phyloP scores from a whole-genome alignment of 805 yeast genomes.

The Candida palmyrensis region DNA sequence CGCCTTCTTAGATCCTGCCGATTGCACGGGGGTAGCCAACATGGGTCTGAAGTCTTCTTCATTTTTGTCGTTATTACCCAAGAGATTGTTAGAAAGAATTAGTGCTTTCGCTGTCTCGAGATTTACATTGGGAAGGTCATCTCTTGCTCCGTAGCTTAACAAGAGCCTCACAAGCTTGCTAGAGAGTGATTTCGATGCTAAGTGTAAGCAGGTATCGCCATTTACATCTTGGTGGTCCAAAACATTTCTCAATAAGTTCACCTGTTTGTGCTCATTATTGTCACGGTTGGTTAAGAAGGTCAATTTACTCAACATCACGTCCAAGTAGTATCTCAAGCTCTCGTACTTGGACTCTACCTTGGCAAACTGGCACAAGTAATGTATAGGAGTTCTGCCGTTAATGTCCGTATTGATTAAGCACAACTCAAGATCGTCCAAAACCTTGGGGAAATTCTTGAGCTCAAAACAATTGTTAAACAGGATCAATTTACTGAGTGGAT shows the following conservation, averaged over 20 bases:
- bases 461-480: conserved; percentile 85
- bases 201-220: conserved; percentile 83
- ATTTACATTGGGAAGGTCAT: conserved; percentile 39
- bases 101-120: conserved; percentile 42
- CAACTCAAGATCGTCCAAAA: conserved; percentile 70
- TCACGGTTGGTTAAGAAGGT: conserved; percentile 38
- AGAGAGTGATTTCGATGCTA: conserved; percentile 68
- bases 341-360: conserved; percentile 64
- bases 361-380: conserved; percentile 74
- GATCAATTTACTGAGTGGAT: conserved; percentile 80
- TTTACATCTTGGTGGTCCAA: conserved; percentile 72
- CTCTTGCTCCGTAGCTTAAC: conserved; percentile 78
- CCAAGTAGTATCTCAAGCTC: conserved; percentile 79
- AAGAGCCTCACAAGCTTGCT: conserved; percentile 71
- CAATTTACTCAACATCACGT: conserved; percentile 67
- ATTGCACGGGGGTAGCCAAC: conserved; percentile 27
- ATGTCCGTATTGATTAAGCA: conserved; percentile 76
- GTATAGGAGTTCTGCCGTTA: conserved; percentile 72
- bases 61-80: conserved; percentile 5
- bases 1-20: conserved; percentile 10
- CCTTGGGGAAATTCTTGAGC: conserved; percentile 70
- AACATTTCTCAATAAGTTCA: conserved; percentile 56
- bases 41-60: conserved; percentile 1
- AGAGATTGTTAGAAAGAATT: conserved; percentile 34
- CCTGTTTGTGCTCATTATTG: conserved; percentile 44